phyloP scores from a whole-genome alignment of 2,329 filamentous ascomycete species.

The Hyphodiscus sp. region DNA sequence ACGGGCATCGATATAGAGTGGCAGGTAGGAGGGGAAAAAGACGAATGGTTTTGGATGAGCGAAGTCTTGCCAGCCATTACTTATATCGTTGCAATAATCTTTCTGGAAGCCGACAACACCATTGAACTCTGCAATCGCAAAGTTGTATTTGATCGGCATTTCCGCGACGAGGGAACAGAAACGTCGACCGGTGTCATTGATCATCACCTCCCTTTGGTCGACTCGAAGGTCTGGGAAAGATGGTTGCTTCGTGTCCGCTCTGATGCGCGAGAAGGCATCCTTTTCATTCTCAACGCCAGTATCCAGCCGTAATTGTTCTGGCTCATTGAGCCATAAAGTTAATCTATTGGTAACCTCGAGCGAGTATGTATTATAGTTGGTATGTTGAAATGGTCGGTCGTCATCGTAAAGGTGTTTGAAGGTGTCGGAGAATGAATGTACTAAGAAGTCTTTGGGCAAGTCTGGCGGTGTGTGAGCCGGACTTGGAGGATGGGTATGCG shows the following conservation, averaged over 20 bases:
- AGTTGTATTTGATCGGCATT: conserved; percentile 32
- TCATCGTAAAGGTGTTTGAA: conserved; percentile 71
- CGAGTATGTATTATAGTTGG: conserved; percentile 70
- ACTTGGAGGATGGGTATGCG: conserved; percentile 57
- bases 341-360: conserved; percentile 69
- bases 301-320: conserved; percentile 59
- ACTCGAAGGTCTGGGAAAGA: conserved; percentile 27
- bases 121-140: conserved; percentile 61
- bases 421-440: conserved; percentile 65
- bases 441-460: conserved; percentile 53
- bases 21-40: conserved; percentile 81
- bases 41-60: conserved; percentile 65
- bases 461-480: conserved; percentile 70
- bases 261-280: conserved; percentile 60
- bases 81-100: conserved; percentile 60
- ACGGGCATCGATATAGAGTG: conserved; percentile 88
- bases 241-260: conserved; percentile 17
- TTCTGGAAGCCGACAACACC: conserved; percentile 69
- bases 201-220: conserved; percentile 17
- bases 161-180: conserved; percentile 60
- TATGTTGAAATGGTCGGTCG: conserved; percentile 48
- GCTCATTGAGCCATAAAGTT: conserved; percentile 72
- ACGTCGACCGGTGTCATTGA: conserved; percentile 45
- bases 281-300: conserved; percentile 55
- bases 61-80: conserved; percentile 63